phyloP scores from a whole-genome alignment of 208 protist genomes.

The Angomonas ambiguus region DNA sequence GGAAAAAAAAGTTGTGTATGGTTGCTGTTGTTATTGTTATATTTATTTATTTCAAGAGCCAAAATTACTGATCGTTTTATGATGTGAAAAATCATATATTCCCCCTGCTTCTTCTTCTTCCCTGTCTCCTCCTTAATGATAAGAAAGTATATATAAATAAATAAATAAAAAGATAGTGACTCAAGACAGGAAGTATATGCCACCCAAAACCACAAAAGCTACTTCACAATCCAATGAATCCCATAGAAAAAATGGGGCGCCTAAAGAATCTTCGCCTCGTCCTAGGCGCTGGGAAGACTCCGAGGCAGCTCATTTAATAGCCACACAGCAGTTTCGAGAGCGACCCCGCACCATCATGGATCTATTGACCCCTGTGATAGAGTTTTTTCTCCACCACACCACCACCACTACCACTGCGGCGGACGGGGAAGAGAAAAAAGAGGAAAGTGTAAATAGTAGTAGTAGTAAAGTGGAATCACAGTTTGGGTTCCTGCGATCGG shows the following conservation, averaged over 20 bases:
- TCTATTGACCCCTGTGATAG: background rate
- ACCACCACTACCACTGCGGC: background rate
- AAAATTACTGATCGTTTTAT: background rate
- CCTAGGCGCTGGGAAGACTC: background rate
- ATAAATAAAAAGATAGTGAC: too few species aligned
- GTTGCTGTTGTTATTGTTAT: background rate
- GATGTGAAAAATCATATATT: background rate
- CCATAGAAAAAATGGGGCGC: background rate
- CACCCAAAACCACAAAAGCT: background rate
- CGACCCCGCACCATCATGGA: background rate
- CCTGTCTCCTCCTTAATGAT: background rate
- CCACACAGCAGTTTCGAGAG: background rate
- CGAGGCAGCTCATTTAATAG: background rate
- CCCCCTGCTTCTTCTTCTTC: background rate
- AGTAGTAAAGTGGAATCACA: background rate
- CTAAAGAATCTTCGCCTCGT: background rate
- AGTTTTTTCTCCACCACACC: background rate
- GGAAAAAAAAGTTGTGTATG: too few species aligned
- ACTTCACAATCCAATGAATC: too few species aligned
- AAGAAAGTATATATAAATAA: too few species aligned
- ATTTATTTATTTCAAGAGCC: conserved; percentile 12
- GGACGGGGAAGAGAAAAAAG: background rate
- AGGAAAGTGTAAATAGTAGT: background rate
- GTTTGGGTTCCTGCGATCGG: background rate
- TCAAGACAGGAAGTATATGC: too few species aligned